Base-by-base conservation (phyloP, 1,284 basidiomycete genomes). In the Ceratobasidium sp. region DNA sequence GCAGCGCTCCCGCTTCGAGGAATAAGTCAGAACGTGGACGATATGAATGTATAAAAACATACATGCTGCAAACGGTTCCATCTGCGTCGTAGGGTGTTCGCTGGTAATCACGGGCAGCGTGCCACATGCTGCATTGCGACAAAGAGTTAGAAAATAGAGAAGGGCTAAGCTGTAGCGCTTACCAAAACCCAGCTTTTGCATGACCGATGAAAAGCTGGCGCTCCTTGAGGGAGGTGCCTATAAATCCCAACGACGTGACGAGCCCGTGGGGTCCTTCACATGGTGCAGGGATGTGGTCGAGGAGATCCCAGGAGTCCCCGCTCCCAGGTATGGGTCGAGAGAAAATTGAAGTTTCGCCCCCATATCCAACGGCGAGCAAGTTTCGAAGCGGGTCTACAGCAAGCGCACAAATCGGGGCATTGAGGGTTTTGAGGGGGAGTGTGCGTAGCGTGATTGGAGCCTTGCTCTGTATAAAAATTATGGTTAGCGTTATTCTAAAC, bases 171-270 rank as follows among this genome's bases (percentile, higher is more conserved):
- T 30, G 27, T 30, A 30, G 27, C 41, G 8, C 60, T 33, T 44
- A 64, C 60, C 60, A 64, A 64, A 64, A 64, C 8, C 60, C 60
- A 7, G 33, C 60, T 35, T 64, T 64, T 6, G 60, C 60, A 27
- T 64, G 60, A 35, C 60, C 60, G 27, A 64, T 64, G n/a, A 64
- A 64, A 8, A 64, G n/a, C 12, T 27, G 60, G n/a, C 41, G 23
- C 35, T 23, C 20, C 35, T 38, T 6, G 35, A 33, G n/a, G 6
- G 60, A 23, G 33, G n/a, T 2, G 7, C 60, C 60, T 8, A 27
- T 41, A 16, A 64, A 64, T 35, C 18, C 60, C 35, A 64, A 44
- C 5, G 60, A 64, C 7, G 60, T 64, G 60, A 64, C n/a, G 18
- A n/a, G 60, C 6, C 60, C 60, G 7, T 33, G n/a, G 18, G 23